Evolutionary conservation across 768 basidiomycete species (phyloP), one percentile per base, ranked within the genome.

Genomic region (Russula vinacea): DNA sequence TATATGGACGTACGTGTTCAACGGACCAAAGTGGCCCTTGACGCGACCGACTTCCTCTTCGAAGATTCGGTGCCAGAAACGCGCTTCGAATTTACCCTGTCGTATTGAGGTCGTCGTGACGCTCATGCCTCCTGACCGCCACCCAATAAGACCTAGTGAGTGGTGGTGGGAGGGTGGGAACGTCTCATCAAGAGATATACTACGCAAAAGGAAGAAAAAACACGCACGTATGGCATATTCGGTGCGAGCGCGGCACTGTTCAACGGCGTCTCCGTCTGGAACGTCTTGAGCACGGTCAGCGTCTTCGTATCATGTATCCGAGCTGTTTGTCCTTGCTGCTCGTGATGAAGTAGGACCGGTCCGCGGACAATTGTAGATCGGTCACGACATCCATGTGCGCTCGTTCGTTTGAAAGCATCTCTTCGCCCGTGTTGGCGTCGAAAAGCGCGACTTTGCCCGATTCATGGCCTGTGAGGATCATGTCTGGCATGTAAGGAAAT

Each of bases 11-110:
- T 71, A 97, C 94, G 94, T 94, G 76, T 96, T 95, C 76, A 95
- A 87, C 49, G 94, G 93, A 10, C 93, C 93, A 72, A 98, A 99
- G 75, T 98, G 96, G 14, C 97, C 97, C 74, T 94, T 95, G 49
- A 99, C 95, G 13, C 95, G 86, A 19, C 96, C 94, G 59, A 98
- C 89, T 74, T 98, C 96, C 79, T 97, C 94, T 76, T 96, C 94
- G 70, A 96, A 90, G 42, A 96, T 81, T 70, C 89, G 93, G 80
- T 99, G 96, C 94, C 94, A 98, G 79, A 99, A 98, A 44, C 94
- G 83, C 13, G 94, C 92, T 78, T 98, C 97, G 74, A 99, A 99
- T 76, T 98, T 97, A 24, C 96, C 97, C 74, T 97, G 92, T 57
- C 97, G 86, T 26, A 86, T 71, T 2, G 93, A 94, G 0, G 96